Evolutionary conservation across 768 basidiomycete genomes (phyloP), one percentile per base, ranked within the genome.

Genomic region (Mrakia hoshinonis): DNA sequence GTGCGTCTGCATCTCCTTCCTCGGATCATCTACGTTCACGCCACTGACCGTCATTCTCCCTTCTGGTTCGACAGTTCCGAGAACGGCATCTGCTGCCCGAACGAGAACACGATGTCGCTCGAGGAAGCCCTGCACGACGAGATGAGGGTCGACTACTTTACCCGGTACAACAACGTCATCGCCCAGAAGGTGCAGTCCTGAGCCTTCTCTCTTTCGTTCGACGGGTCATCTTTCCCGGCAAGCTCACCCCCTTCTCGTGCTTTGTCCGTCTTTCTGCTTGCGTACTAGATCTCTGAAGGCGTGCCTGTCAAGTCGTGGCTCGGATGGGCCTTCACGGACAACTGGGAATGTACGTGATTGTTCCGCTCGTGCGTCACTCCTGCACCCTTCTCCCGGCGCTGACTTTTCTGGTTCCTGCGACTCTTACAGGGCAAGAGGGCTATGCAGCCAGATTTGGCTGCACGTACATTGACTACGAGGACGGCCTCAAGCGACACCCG

Each of bases 391-490:
- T 54, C 13, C 52, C 29, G 24, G 7, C 52, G 13, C 6, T 54
- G 10, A 10, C 46, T 9, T 20, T 47, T 47, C 20, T 47, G 10
- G 20, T 47, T 20, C 46, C 20, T 55, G 26, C 3, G 1, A 2
- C 22, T 0, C 29, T 18, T 24, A 63, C n/a, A 38, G 62, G 34
- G 43, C n/a, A n/a, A n/a, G 87, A 89, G 72, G 86, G 87, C 36
- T 87, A 87, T 74, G 77, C 77, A 36, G 87, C 87, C 9, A 85
- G 87, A 6, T 89, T 89, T 74, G 87, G 87, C 68, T 82, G 87
- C 68, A 88, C 86, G 24, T 87, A 88, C 75, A 86, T 89, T 65
- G 85, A 88, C 79, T 88, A 86, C 78, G 80, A 83, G 68, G 87
- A 86, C 6, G 87, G 86, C 78, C 26, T 22, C 38, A 82, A 85